Conservation (phyloP, 2,329 filamentous ascomycete genomes). For the Coniella vitis region DNA sequence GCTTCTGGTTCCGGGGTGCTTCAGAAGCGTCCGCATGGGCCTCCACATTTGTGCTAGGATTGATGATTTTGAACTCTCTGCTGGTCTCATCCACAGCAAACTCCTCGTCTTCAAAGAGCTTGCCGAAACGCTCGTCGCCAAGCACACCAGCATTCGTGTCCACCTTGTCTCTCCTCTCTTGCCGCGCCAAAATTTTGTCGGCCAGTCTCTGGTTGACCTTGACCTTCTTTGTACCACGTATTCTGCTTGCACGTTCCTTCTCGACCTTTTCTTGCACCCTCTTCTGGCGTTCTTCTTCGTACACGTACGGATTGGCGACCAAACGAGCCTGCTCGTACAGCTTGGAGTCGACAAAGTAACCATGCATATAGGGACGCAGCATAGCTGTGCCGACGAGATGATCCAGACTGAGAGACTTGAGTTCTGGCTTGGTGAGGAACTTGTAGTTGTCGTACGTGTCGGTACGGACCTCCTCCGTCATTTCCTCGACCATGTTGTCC, state of each 20-base stretch:
- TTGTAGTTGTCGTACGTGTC: conserved; percentile 99
- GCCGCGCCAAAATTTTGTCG: conserved; percentile 63
- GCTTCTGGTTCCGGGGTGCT: conserved; percentile 32
- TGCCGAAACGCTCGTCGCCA: conserved; percentile 77
- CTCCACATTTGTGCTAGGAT: conserved; percentile 69
- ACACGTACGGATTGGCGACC: conserved; percentile 89
- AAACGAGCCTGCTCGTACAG: conserved; percentile 91
- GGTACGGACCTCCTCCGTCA: conserved; percentile 75
- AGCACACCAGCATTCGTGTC: conserved; percentile 62
- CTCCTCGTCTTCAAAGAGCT: conserved; percentile 87
- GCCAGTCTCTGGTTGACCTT: conserved; percentile 87
- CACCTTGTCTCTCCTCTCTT: conserved; percentile 51
- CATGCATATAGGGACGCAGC: conserved; percentile 95
- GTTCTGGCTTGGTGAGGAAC: conserved; percentile 83
- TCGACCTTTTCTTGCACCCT: conserved; percentile 91
- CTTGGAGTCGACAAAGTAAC: conserved; percentile 93
- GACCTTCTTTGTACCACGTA: conserved; percentile 91
- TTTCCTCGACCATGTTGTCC: conserved; percentile 96
- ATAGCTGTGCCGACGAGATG: conserved; percentile 88
- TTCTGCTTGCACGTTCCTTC: conserved; percentile 91
- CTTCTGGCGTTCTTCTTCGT: conserved; percentile 87
- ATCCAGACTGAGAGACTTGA: conserved; percentile 76
- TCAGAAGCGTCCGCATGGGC: conserved; percentile 22
- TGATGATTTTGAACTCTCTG: conserved; percentile 79
- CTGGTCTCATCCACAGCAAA: conserved; percentile 88